Percentiles rank a stretch among this genome's conserved stretches.
Evolutionary conservation across 2,329 filamentous ascomycete species (phyloP).

Genomic region (Aspergillus chevalieri): DNA sequence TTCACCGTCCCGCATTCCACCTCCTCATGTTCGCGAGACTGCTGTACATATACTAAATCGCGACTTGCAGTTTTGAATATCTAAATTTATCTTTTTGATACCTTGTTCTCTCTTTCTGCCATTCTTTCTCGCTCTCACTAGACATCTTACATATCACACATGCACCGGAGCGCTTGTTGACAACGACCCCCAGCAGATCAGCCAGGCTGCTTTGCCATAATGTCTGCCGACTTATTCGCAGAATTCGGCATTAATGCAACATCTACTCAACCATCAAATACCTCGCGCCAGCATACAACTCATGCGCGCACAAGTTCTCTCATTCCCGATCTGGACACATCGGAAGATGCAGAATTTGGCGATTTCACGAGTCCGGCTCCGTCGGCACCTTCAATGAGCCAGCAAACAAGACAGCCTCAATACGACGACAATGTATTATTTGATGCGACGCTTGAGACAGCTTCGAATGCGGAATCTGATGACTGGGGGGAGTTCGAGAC

Average conservation of each 20-base stretch:
- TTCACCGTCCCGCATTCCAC: no score
- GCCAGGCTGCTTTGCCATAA: constrained; percentile 15
- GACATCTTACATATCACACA: no score
- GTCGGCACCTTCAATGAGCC: neutral
- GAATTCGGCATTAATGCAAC: constrained; percentile 39
- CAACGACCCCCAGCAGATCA: no score
- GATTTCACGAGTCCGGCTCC: constrained; percentile 6
- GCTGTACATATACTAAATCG: no score
- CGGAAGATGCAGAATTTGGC: constrained; percentile 12
- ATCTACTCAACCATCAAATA: constrained; percentile 11
- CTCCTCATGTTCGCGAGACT: no score
- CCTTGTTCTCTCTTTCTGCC: no score
- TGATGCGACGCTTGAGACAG: constrained; percentile 45
- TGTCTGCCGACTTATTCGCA: constrained; percentile 51
- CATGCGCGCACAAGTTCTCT: constrained; percentile 13
- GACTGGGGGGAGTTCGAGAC: constrained; percentile 44
- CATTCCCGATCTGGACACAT: constrained; percentile 17
- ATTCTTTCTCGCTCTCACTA: no score
- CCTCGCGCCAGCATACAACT: constrained; percentile 4
- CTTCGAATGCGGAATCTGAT: constrained; percentile 28
- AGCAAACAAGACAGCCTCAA: constrained; percentile 5
- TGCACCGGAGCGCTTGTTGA: no score
- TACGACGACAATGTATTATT: constrained; percentile 53
- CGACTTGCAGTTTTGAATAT: no score
- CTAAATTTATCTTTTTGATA: no score